Percentiles rank a stretch among this genome's conserved stretches.
Conservation (phyloP, 2,329 filamentous ascomycete genomes). For the Sporothrix mexicana region DNA sequence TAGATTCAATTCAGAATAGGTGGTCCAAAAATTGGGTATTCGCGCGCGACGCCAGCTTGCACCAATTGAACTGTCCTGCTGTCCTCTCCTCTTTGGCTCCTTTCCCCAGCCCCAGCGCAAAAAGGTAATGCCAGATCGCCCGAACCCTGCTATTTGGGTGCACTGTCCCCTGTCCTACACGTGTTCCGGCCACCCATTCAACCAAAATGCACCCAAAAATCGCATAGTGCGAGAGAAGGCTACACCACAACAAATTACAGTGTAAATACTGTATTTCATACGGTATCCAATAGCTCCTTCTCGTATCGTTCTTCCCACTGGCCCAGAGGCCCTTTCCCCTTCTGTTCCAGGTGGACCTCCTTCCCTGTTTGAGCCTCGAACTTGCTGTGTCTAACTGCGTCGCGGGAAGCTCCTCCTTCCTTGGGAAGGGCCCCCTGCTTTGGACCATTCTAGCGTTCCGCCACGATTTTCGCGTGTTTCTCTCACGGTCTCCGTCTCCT, state of each 20-base stretch:
- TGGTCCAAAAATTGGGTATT: constrained; percentile 18
- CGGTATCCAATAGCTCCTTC: constrained; percentile 4
- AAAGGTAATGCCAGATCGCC: constrained; percentile 38
- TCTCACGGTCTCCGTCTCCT: neutral
- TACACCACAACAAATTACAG: neutral
- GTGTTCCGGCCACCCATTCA: constrained; percentile 5
- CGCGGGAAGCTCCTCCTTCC: constrained; percentile 28
- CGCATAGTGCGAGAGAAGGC: constrained; percentile 16
- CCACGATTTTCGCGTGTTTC: constrained; percentile 19
- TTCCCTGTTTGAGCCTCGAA: constrained; percentile 24
- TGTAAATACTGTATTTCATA: neutral
- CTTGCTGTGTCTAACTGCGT: constrained; percentile 8
- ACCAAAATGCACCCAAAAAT: neutral
- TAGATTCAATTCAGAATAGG: constrained; percentile 13
- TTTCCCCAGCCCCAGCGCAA: constrained; percentile 10
- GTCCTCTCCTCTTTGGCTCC: neutral
- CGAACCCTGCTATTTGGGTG: constrained; percentile 23
- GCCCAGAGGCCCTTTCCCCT: neutral
- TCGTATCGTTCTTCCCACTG: neutral
- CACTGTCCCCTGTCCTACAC: constrained; percentile 14
- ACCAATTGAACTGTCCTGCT: constrained; percentile 12
- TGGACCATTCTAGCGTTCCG: neutral
- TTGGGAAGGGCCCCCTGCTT: neutral
- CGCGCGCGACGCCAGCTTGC: constrained; percentile 21
- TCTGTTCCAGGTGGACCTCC: constrained; percentile 25